Evolutionary conservation across 2,329 filamentous ascomycete species (phyloP).

Genomic region (Sclerotinia trifoliorum): DNA sequence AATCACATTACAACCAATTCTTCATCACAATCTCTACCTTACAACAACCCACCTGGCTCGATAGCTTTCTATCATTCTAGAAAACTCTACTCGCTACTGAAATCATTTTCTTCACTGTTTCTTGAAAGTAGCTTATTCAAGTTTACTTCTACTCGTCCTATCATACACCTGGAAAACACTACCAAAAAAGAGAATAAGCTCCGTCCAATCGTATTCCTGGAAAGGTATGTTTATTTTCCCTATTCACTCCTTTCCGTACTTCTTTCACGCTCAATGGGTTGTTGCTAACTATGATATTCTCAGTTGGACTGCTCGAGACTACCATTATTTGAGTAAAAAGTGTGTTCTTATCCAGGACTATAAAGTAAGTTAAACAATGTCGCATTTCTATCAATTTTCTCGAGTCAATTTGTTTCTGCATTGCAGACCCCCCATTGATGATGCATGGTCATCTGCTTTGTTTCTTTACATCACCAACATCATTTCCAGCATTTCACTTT

Average conservation of each 20-base stretch:
- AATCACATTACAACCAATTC: constrained; percentile 33
- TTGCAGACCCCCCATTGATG: neutral
- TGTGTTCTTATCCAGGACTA: constrained; percentile 29
- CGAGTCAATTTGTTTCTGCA: neutral
- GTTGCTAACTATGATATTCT: constrained; percentile 24
- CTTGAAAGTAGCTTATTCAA: constrained; percentile 26
- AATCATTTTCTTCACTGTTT: constrained; percentile 29
- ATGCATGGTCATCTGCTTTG: neutral
- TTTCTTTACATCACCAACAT: constrained; percentile 2
- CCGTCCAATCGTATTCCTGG: constrained; percentile 21
- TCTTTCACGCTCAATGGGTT: neutral
- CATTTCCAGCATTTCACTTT: constrained; percentile 8
- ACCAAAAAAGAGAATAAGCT: constrained; percentile 11
- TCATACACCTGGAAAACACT: constrained; percentile 24
- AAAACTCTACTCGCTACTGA: constrained; percentile 38
- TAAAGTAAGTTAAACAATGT: constrained; percentile 31
- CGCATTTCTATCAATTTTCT: neutral
- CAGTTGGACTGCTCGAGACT: constrained; percentile 29
- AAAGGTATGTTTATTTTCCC: constrained; percentile 28
- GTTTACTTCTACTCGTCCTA: constrained; percentile 20
- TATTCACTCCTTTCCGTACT: neutral
- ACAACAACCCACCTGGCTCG: constrained; percentile 39
- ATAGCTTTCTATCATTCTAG: constrained; percentile 42
- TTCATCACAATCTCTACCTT: constrained; percentile 36
- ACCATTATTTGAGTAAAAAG: constrained; percentile 23